Base-by-base conservation (phyloP, 257 asterid species). In the Forsythia viridissima region DNA sequence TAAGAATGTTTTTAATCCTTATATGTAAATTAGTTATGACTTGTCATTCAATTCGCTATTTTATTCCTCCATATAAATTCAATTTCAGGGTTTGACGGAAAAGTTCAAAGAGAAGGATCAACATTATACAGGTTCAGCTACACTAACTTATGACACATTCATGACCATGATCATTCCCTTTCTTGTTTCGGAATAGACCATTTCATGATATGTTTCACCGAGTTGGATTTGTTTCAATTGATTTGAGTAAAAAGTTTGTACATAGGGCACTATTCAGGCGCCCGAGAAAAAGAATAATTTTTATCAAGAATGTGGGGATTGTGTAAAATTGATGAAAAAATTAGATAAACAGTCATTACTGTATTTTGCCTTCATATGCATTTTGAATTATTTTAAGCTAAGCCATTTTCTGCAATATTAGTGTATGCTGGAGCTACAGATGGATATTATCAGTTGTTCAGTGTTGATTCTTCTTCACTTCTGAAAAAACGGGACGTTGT, bases 71-170 rank as follows among this genome's bases (percentile, higher is more conserved):
- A 30, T 16, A 15, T 48, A 39, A 42, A 70, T 84, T 66, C 66
- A 6, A 76, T 76, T 78, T 72, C 90, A 93, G 98, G 98, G 98
- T 51, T 80, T 94, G 88, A 92, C 98, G 0, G 98, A 94, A 65
- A 92, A 92, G 73, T 94, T 94, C 89, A 92, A 94, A 92, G 98
- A 91, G 90, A 92, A 89, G 86, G 98, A 94, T 83, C 77, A 85
- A 7, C 88, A 82, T 5, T 94, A 94, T 83, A 83, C 95, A 2
- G 97, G 98, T 4, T 88, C 91, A 20, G 97, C 98, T 1, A 91
- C 89, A 5, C 79, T 92, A 70, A 76, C 81, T 4, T 92, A 94
- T 18, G 97, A 94, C 44, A 77, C 91, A 6, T 92, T 94, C 88
- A 81, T 94, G 94, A 83, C 92, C 75, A 87, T 94, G 97, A 79